Percentiles rank a stretch among this genome's conserved stretches.
Conservation (phyloP, 805 yeast species). For the Kuraishia cidri region DNA sequence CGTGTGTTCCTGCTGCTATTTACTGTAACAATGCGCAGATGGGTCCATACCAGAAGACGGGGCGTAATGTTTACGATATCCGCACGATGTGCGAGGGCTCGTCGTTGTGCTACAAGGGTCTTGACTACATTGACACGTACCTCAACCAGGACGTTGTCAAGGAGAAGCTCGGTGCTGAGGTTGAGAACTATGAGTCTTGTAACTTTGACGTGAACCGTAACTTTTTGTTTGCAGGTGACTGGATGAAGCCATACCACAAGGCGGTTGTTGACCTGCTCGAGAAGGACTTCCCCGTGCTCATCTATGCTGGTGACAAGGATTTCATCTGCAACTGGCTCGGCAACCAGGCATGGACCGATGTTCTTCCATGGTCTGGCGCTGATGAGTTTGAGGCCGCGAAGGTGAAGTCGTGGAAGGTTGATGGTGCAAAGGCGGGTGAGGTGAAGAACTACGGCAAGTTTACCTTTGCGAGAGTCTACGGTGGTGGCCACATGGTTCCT, state of each 20-base stretch:
- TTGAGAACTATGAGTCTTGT: conserved; percentile 67
- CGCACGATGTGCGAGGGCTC: conserved; percentile 68
- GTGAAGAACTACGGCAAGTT: conserved; percentile 64
- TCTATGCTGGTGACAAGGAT: conserved; percentile 95
- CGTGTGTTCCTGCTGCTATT: conserved; percentile 85
- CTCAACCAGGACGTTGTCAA: conserved; percentile 72
- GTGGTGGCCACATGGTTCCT: conserved; percentile 93
- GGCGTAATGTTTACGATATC: conserved; percentile 87
- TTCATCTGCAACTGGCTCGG: conserved; percentile 97
- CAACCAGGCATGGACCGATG: conserved; percentile 78
- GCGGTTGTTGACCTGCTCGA: conserved; percentile 68
- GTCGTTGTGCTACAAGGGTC: conserved; percentile 69
- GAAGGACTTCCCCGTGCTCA: conserved; percentile 66
- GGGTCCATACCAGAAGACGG: conserved; percentile 77
- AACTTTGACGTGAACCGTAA: conserved; percentile 70
- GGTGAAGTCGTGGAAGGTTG: conserved; percentile 8
- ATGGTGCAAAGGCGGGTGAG: conserved; percentile 50
- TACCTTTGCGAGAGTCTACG: conserved; percentile 68
- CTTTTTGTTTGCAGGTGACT: conserved; percentile 83
- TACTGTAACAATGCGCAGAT: conserved; percentile 83
- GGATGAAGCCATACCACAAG: conserved; percentile 83
- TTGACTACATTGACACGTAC: conserved; percentile 68
- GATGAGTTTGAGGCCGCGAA: conserved; percentile 1
- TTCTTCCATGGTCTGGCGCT: conserved; percentile 32
- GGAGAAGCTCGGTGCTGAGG: conserved; percentile 86